These are phyloP conservation scores for Sporisorium scitamineum DNA, from an alignment of 1,284 basidiomycete species.

Conservation along the genomic window DNA sequence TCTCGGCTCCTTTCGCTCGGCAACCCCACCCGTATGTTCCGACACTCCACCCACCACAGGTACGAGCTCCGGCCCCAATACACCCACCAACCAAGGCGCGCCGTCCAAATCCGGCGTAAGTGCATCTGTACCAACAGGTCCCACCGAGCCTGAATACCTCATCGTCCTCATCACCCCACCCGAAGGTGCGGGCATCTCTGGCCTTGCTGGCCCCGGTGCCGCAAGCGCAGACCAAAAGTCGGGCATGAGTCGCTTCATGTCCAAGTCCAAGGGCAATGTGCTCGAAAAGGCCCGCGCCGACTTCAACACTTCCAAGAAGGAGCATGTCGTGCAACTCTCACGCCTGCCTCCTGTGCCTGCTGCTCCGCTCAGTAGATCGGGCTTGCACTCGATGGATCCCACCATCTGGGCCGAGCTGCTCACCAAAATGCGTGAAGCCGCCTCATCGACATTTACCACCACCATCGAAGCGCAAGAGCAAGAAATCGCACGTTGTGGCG, in stretches of 20 bases:
- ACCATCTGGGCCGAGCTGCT: slow-evolving; percentile 89
- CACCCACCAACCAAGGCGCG: slow-evolving; percentile 30
- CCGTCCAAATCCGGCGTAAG: slow-evolving; percentile 7
- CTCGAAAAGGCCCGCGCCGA: slow-evolving; percentile 91
- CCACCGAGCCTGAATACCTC: slow-evolving; percentile 61
- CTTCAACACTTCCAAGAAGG: slow-evolving; percentile 89
- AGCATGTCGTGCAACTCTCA: slow-evolving; percentile 70
- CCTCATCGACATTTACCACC: slow-evolving; percentile 83
- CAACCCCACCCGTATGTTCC: slow-evolving; percentile 33
- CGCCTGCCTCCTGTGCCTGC: slow-evolving; percentile 51
- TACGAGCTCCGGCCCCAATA: slow-evolving; percentile 30
- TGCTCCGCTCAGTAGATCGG: slow-evolving; percentile 79
- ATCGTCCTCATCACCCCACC: slow-evolving; percentile 65
- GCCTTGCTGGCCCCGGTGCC: slow-evolving; percentile 74
- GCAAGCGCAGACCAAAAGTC: slow-evolving; percentile 75
- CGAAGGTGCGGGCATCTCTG: slow-evolving; percentile 35
- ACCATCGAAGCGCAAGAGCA: slow-evolving; percentile 73
- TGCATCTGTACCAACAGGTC: slow-evolving; percentile 3
- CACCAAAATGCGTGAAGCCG: slow-evolving; percentile 87
- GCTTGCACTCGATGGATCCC: slow-evolving; percentile 76
- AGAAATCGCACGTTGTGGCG: slow-evolving; percentile 37
- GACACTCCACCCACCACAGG: slow-evolving; percentile 27
- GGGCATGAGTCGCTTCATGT: slow-evolving; percentile 72
- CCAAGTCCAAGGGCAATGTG: slow-evolving; percentile 83
- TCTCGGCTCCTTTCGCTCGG: slow-evolving; percentile 34